These are phyloP conservation scores for Talinum fruticosum DNA, from an alignment of 148 eudicot genomes.

Conservation along the genomic window DNA sequence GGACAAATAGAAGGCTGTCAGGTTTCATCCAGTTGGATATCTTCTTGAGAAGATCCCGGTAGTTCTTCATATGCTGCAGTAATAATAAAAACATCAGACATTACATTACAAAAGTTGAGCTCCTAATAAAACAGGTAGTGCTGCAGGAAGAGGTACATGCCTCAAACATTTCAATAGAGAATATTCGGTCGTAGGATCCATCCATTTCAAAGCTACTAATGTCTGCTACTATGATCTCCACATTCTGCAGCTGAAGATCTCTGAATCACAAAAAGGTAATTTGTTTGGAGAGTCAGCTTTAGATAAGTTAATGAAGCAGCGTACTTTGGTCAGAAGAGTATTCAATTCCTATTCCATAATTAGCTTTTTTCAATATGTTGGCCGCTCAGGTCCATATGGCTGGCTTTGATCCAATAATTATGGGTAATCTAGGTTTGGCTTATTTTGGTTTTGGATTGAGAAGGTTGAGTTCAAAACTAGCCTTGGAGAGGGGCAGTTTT, in stretches of 20 bases:
- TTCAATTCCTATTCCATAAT: not conserved
- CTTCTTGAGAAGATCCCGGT: constrained; percentile 79
- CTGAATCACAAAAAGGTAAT: constrained; percentile 29
- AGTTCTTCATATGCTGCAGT: constrained; percentile 92
- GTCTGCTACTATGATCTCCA: constrained; percentile 81
- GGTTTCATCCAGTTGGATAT: constrained; percentile 87
- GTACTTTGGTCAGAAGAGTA: not conserved
- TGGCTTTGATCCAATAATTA: too few species aligned
- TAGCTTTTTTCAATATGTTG: not conserved
- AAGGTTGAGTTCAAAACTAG: not conserved
- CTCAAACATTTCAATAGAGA: constrained; percentile 98
- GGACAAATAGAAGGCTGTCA: constrained; percentile 81
- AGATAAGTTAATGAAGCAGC: not conserved
- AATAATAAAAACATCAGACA: constrained; percentile 4
- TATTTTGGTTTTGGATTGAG: not conserved
- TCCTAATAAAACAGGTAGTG: not conserved
- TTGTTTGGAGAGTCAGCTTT: not conserved
- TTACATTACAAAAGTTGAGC: not conserved
- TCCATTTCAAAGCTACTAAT: constrained; percentile 86
- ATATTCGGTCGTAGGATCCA: constrained; percentile 72
- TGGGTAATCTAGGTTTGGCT: too few species aligned
- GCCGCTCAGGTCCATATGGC: not conserved
- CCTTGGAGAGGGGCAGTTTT: not conserved
- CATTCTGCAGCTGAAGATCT: constrained; percentile 70
- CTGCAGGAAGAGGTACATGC: constrained; percentile 29